Evolutionary conservation across 192 early-diverging fungal genomes (phyloP).

Genomic region (Mortierella hygrophila): DNA sequence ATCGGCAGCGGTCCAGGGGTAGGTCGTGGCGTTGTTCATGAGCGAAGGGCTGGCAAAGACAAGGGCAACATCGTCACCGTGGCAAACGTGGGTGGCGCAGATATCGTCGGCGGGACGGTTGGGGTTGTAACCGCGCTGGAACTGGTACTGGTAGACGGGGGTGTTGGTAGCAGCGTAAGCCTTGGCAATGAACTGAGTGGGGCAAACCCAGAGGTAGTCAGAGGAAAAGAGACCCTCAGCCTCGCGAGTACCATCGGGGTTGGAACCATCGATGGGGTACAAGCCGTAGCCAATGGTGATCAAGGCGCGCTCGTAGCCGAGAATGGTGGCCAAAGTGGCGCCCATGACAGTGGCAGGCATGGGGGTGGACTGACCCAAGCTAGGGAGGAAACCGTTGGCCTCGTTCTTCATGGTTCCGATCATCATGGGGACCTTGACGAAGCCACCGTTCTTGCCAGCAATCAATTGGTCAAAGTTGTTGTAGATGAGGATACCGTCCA

Average conservation of each 20-base stretch:
- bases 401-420: conserved; percentile 57
- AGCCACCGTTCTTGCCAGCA: conserved; percentile 49
- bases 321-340: conserved; percentile 28
- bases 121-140: conserved; percentile 42
- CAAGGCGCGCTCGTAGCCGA: conserved; percentile 52
- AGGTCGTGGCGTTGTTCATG: conserved; percentile 37
- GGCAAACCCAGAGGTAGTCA: conserved; percentile 51
- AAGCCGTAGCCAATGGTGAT: conserved; percentile 34
- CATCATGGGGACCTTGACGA: conserved; percentile 45
- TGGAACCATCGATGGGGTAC: conserved; percentile 35
- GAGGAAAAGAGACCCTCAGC: conserved; percentile 39
- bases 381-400: conserved; percentile 54
- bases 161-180: conserved; percentile 34
- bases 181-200: conserved; percentile 52
- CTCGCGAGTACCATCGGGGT: conserved; percentile 46
- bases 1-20: conserved; percentile 49
- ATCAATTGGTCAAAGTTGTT: conserved; percentile 55
- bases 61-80: conserved; percentile 53
- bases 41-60: conserved; percentile 56
- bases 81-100: conserved; percentile 47
- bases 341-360: conserved; percentile 47
- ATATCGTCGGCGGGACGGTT: conserved; percentile 36
- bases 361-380: conserved; percentile 43
- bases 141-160: conserved; percentile 55
- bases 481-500: conserved; percentile 44